phyloP scores from a whole-genome alignment of 2,329 filamentous ascomycete genomes.

The Sarocladiaceae sp. region DNA sequence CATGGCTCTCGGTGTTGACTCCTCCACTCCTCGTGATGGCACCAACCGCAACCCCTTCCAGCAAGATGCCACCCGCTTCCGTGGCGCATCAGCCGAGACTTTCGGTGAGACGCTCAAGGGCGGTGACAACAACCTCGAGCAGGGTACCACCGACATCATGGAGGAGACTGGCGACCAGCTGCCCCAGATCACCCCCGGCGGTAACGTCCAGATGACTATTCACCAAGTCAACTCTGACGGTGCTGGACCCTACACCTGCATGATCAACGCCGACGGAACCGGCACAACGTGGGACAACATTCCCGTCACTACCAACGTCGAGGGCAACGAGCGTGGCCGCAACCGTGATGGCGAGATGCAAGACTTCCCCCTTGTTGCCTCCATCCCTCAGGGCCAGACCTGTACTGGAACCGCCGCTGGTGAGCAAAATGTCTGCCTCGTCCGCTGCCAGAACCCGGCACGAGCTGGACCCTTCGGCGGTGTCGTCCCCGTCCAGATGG shows the following conservation, averaged over 20 bases:
- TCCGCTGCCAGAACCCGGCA: constrained; percentile 54
- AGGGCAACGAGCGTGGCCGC: constrained; percentile 43
- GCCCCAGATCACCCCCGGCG: constrained; percentile 42
- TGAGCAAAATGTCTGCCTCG: constrained; percentile 48
- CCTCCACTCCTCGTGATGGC: constrained; percentile 53
- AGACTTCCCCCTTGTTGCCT: constrained; percentile 49
- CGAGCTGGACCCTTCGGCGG: constrained; percentile 51
- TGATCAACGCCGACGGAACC: constrained; percentile 56
- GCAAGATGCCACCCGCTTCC: constrained; percentile 58
- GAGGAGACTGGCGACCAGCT: constrained; percentile 36
- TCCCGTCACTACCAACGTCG: constrained; percentile 52
- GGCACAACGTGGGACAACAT: constrained; percentile 39
- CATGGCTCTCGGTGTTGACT: constrained; percentile 40
- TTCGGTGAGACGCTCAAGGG: constrained; percentile 55
- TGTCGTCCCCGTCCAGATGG: constrained; percentile 53
- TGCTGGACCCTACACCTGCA: constrained; percentile 46
- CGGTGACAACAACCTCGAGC: constrained; percentile 54
- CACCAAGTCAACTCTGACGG: constrained; percentile 9
- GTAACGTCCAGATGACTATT: constrained; percentile 22
- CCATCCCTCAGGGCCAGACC: constrained; percentile 41
- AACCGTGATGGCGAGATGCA: constrained; percentile 49
- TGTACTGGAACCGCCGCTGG: constrained; percentile 50
- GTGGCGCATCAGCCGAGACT: constrained; percentile 54
- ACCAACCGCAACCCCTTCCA: constrained; percentile 61
- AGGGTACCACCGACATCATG: constrained; percentile 51